Evolutionary conservation across 495 filamentous ascomycete species (phyloP).

Genomic region (Talaromyces nanjingensis): DNA sequence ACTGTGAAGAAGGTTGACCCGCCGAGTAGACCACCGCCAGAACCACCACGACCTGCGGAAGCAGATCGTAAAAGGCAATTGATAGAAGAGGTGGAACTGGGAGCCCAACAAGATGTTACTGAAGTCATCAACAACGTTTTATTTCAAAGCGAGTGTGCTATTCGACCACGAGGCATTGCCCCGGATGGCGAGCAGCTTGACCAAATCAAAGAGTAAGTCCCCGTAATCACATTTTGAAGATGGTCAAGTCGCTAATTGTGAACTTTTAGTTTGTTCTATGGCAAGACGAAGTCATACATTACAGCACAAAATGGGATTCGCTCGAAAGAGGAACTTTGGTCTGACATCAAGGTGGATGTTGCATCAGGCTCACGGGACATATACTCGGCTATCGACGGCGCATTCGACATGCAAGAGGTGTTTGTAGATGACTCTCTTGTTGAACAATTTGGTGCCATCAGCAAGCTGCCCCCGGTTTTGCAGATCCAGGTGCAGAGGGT

Average conservation of each 20-base stretch:
- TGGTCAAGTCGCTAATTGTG: slow-evolving; percentile 4
- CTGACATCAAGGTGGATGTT: slow-evolving; percentile 58
- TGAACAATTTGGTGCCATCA: slow-evolving; percentile 70
- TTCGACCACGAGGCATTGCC: slow-evolving; percentile 55
- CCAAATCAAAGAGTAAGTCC: slow-evolving; percentile 57
- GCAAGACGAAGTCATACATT: slow-evolving; percentile 47
- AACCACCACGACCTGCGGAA: slow-evolving; percentile 39
- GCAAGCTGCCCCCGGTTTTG: slow-evolving; percentile 69
- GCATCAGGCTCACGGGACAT: slow-evolving; percentile 58
- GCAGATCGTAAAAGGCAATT: slow-evolving; percentile 31
- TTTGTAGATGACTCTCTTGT: slow-evolving; percentile 55
- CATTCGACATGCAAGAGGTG: slow-evolving; percentile 71
- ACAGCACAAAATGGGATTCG: slow-evolving; percentile 34
- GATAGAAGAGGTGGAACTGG: slow-evolving; percentile 52
- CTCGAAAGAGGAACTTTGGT: slow-evolving; percentile 52
- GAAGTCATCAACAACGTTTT: slow-evolving; percentile 91
- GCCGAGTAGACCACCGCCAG: slow-evolving; percentile 33
- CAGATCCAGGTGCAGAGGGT: slow-evolving; percentile 84
- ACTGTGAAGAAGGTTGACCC: slow-evolving; percentile 15
- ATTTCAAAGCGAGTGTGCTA: slow-evolving; percentile 82
- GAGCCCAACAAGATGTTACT: slow-evolving; percentile 81
- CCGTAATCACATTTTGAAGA: neutral
- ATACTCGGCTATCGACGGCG: slow-evolving; percentile 75
- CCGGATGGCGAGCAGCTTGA: slow-evolving; percentile 71
- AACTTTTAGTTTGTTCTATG: slow-evolving; percentile 50